These are phyloP conservation scores for Pythium myriotylum DNA, from an alignment of 352 stramenopile species.

Conservation along the genomic window DNA sequence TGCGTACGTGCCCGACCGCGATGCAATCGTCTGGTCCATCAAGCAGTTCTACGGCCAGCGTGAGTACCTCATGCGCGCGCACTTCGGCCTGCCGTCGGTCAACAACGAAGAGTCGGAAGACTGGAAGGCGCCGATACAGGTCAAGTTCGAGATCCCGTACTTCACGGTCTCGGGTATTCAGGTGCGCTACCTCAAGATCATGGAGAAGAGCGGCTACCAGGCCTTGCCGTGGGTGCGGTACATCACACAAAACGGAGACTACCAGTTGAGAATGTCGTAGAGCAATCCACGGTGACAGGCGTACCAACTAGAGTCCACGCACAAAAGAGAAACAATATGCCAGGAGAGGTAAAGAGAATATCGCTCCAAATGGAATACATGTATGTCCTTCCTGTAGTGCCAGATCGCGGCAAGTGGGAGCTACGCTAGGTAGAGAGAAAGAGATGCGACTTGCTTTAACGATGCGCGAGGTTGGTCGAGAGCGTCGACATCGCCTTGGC, in stretches of 20 bases:
- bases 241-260: conserved; percentile 99
- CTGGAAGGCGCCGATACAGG: conserved; percentile 91
- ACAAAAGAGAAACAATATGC: neutral
- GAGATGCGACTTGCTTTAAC: conserved; percentile 35
- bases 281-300: conserved; percentile 25
- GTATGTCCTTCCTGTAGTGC: conserved; percentile 1
- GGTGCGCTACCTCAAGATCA: conserved; percentile 99
- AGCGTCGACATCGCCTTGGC: conserved; percentile 86
- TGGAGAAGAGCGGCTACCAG: conserved; percentile 99
- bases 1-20: conserved; percentile 98
- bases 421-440: neutral
- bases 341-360: neutral
- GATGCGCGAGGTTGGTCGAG: conserved; percentile 85
- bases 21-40: conserved; percentile 99
- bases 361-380: conserved; percentile 13
- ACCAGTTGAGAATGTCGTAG: conserved; percentile 99
- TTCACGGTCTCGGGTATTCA: conserved; percentile 97
- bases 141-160: conserved; percentile 98
- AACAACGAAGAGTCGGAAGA: conserved; percentile 85
- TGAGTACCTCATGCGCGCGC: conserved; percentile 99
- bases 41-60: conserved; percentile 99
- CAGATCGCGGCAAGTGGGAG: neutral
- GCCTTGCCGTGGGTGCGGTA: conserved; percentile 99
- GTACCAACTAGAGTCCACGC: neutral
- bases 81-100: conserved; percentile 98